Evolutionary conservation across 768 basidiomycete species (phyloP), one percentile per base, ranked within the genome.

Genomic region (Lactarius akahatsu): DNA sequence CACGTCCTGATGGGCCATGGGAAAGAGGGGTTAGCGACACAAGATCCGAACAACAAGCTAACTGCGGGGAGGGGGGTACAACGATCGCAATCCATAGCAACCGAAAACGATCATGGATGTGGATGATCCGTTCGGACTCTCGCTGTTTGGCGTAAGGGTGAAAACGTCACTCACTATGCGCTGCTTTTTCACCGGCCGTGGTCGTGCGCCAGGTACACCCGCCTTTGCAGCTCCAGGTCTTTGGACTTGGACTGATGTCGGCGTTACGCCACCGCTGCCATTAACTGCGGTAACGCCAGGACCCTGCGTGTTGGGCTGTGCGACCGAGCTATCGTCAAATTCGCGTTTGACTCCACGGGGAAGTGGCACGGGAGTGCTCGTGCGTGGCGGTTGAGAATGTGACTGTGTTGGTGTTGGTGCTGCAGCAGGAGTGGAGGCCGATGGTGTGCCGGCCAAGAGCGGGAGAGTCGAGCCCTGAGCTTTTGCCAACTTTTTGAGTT

Each of bases 401-500:
- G 61, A 43, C 1, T 63, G 64, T 20, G 59, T 58, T 20, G 69
- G 61, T 3, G 61, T 57, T 57, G 59, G 30, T 11, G 64, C 54
- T 9, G 64, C 23, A 30, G 40, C 26, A 56, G 61, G 68, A 30
- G 64, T 61, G 43, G 63, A 56, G 23, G 69, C 57, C 16, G 52
- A 41, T n/a, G 68, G 59, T 2, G 67, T 69, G 36, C 57, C 40
- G 20, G 68, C 52, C 11, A 57, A 61, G 20, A 15, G 57, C 4
- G 69, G 67, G 45, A 50, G 50, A 32, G 32, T 28, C 2, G 58
- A 52, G 56, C 68, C 68, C 59, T 70, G 70, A 4, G 62, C 65
- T 59, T 71, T 71, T 26, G 70, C 70, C 47, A 69, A 55, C 57
- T 64, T 66, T 64, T 71, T 71, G 65, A 70, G 68, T 60, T 71